Base-by-base conservation (phyloP, 306 rosid species). In the Castanea crenata region DNA sequence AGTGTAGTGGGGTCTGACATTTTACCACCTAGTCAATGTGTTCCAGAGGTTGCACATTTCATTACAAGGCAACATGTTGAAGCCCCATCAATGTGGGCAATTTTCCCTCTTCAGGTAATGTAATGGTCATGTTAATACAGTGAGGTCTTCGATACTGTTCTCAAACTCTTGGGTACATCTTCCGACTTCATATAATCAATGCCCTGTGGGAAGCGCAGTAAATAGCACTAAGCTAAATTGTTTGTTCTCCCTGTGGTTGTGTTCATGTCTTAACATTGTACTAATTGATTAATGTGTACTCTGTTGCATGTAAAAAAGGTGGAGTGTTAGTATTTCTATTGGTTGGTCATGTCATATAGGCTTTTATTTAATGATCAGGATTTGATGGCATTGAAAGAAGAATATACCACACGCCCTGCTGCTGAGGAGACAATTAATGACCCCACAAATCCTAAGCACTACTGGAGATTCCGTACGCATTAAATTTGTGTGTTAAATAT, bases 51-150 rank as follows among this genome's bases (percentile, higher is more conserved):
- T 72, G 96, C 87, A 51, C 65, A 90, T 88, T 92, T 87, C 65
- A 51, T 92, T 74, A 70, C 88, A 71, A 84, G 84, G 88, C 94
- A 95, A 78, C 99, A 95, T 79, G 35, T 91, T 79, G 98, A 95
- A 89, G 85, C 99, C 74, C 99, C 99, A 79, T 95, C 99, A 56
- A 95, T 95, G 99, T 95, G 98, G 99, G 98, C 98, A 25, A 92
- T 95, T 86, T 95, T 92, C 84, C 99, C 99, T 18, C 96, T 95
- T 78, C 99, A 95, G 99, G 99, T 95, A 92, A 18, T 69, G 58
- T 57, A 8, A 69, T 73, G 61, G 59, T 74, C 69, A 76, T 73
- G 29, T 62, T 49, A 16, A 2, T 69, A 14, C 46, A 41, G 54
- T 18, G 76, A 52, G 18, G 25, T 14, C 41, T 14, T 54, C 7